Base-by-base conservation (phyloP, 306 rosid species). In the Acacia confusa region DNA sequence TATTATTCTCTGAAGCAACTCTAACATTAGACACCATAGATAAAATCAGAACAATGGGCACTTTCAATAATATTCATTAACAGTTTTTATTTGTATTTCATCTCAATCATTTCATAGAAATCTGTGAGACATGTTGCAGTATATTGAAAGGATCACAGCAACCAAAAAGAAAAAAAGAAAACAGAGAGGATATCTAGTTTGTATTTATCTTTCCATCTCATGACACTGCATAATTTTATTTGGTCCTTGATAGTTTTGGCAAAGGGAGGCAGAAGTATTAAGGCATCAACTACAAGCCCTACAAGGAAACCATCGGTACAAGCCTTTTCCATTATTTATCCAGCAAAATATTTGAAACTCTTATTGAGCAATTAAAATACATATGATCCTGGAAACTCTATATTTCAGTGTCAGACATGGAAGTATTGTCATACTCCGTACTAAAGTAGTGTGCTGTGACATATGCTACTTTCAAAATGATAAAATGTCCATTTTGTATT, bases 221-320 rank as follows among this genome's bases (percentile, higher is more conserved):
- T 81, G 43, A 84, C 55, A 66, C 44, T 16, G 72, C 47, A 50
- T 61, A 17, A 34, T 68, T 76, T 77, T 69, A 73, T 79, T 77
- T 87, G 68, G 32, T 79, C 75, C 74, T 75, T 80, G 84, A 78
- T 84, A 92, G 98, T 85, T 91, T 80, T 94, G 96, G 98, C 88
- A 88, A 80, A 86, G 86, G 87, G 98, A 94, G 77, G 94, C 85
- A 77, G 91, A 88, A 73, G 57, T 82, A 70, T 89, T 92, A 82
- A 88, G 89, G 88, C 97, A 94, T 79, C 90, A 92, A 85, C 83
- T 94, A n/a, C 91, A 92, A 75, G 80, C 48, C 84, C 90, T 94
- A 80, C 94, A 87, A 84, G 93, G 91, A 75, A 87, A 77, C 60
- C 92, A 92, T 67, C 78, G 97, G 98, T 94, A 88, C 48, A 32